Evolutionary conservation across 352 stramenopile species (phyloP).

Genomic region (Pythium oligandrum): DNA sequence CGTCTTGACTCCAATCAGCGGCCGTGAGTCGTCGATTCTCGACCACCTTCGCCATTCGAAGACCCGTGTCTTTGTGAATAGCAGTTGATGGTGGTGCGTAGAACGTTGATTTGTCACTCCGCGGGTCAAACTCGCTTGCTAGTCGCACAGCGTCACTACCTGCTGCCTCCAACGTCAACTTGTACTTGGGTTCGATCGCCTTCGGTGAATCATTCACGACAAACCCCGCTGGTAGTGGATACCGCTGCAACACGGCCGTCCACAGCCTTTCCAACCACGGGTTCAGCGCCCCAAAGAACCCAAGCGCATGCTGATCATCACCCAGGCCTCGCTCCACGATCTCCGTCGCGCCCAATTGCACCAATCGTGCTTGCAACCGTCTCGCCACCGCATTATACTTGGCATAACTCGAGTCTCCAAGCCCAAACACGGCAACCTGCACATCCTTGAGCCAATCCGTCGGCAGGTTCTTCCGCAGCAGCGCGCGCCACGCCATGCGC

Average conservation of each 20-base stretch:
- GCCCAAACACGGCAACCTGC: conserved; percentile 85
- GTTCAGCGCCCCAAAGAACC: conserved; percentile 82
- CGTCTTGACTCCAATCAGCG: conserved; percentile 74
- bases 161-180: conserved; percentile 24
- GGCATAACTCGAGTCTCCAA: conserved; percentile 90
- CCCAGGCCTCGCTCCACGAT: conserved; percentile 73
- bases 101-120: conserved; percentile 37
- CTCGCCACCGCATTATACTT: conserved; percentile 91
- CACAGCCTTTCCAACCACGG: conserved; percentile 79
- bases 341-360: conserved; percentile 81
- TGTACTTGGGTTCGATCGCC: conserved; percentile 44
- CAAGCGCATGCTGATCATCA: conserved; percentile 86
- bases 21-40: conserved; percentile 66
- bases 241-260: conserved; percentile 37
- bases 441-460: conserved; percentile 61
- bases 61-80: conserved; percentile 32
- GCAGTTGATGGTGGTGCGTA: conserved; percentile 48
- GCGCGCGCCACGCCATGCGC: conserved; percentile 71
- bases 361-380: conserved; percentile 75
- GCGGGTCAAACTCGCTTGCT: conserved; percentile 20
- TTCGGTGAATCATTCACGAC: conserved; percentile 62
- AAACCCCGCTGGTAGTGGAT: conserved; percentile 48
- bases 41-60: conserved; percentile 48
- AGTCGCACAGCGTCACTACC: conserved; percentile 10
- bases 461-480: conserved; percentile 82